A percentile compares a stretch with the other conserved stretches of the same genome.
These are phyloP conservation scores for Gypsophila paniculata DNA, from an alignment of 179 eudicot genomes.

Conservation along the genomic window DNA sequence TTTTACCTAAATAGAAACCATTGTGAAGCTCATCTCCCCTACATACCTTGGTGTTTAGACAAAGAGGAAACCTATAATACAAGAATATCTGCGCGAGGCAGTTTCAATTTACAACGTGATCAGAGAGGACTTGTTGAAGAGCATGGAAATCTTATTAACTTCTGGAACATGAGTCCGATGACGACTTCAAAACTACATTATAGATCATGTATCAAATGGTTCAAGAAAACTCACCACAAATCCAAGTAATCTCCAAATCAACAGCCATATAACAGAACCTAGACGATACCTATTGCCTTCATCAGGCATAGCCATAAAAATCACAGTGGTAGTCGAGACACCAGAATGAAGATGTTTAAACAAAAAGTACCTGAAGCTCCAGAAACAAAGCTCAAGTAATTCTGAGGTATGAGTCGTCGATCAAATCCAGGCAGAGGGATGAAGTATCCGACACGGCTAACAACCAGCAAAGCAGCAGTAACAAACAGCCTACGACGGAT, in stretches of 20 bases:
- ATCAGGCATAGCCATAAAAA: no score
- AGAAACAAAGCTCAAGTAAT: conserved; percentile 76
- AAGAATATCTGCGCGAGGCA: not conserved
- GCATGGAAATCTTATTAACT: not conserved
- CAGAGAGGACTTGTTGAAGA: not conserved
- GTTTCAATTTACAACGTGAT: not conserved
- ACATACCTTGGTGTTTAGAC: not conserved
- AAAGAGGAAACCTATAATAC: conserved; percentile 1
- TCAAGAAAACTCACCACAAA: no score
- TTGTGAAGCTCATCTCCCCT: not conserved
- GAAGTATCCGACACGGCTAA: conserved; percentile 89
- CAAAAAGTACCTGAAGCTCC: conserved; percentile 70
- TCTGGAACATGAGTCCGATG: no score
- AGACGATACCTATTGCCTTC: no score
- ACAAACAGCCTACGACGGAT: conserved; percentile 86
- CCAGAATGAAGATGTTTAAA: not conserved
- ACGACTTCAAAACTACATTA: no score
- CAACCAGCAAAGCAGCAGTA: conserved; percentile 64
- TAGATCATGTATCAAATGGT: no score
- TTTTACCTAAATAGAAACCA: not conserved
- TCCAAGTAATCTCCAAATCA: no score
- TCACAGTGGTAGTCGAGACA: no score
- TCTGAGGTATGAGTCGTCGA: conserved; percentile 78
- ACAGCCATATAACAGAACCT: no score
- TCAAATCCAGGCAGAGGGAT: conserved; percentile 96